phyloP scores from a whole-genome alignment of 768 basidiomycete genomes.

The Suillus placidus region DNA sequence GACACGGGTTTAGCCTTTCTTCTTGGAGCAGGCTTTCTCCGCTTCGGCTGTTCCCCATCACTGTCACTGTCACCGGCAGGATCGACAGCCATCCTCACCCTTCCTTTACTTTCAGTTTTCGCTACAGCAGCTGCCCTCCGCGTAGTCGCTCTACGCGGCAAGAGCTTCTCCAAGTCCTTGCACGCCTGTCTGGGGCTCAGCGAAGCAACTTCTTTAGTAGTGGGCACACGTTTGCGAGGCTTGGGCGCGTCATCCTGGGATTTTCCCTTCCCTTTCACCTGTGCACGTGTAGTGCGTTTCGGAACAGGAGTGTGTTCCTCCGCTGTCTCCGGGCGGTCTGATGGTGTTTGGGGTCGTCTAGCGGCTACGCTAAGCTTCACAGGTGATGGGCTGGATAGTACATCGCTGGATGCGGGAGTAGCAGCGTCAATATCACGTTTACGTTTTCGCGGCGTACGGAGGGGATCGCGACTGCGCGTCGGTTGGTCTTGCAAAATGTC shows the following conservation, averaged over 20 bases:
- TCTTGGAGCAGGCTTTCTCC: constrained; percentile 18
- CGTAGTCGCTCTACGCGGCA: constrained; percentile 27
- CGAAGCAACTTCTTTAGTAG: neutral
- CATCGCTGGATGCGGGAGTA: constrained; percentile 2
- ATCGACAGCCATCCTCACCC: constrained; percentile 16
- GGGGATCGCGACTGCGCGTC: constrained; percentile 22
- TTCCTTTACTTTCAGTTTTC: constrained; percentile 12
- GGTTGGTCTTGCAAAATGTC: constrained; percentile 7
- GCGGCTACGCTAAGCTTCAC: constrained; percentile 22
- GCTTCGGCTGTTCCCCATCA: constrained; percentile 22
- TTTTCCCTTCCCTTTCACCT: constrained; percentile 12
- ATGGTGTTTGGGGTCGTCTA: constrained; percentile 11
- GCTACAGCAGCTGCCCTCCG: constrained; percentile 28
- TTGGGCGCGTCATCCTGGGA: neutral
- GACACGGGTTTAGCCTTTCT: constrained; percentile 21
- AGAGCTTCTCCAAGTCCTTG: constrained; percentile 17
- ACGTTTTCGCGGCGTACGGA: constrained; percentile 36
- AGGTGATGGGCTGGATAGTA: constrained; percentile 34
- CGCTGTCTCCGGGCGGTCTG: constrained; percentile 16
- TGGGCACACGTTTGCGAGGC: constrained; percentile 17
- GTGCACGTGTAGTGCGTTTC: constrained; percentile 13
- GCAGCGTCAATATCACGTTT: constrained; percentile 20
- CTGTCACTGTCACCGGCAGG: constrained; percentile 17
- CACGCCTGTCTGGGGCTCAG: constrained; percentile 3
- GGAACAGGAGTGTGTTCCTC: constrained; percentile 8